Base-by-base conservation (phyloP, 2,329 filamentous ascomycete genomes). In the Fusarium sp. region DNA sequence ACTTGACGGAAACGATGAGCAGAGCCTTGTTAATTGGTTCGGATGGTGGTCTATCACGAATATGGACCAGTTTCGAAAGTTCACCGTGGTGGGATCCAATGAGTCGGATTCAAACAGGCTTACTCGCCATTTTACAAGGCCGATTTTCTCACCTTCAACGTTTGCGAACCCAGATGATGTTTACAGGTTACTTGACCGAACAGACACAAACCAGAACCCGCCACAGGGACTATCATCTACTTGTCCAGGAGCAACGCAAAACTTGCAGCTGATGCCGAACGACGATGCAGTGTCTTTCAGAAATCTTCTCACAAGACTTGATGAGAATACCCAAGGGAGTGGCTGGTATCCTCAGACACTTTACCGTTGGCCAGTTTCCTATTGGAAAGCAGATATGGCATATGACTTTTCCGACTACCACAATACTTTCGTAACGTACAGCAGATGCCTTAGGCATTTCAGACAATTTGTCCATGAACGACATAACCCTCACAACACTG, bases 21-120 rank as follows among this genome's bases (percentile, higher is more conserved):
- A 87, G 67, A 86, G 82, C 53, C 74, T 89, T 26, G 80, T 88
- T 9, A 85, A 87, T 60, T 88, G 84, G 82, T 89, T 88, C 70
- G 85, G 83, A 1, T 83, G 78, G 72, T 89, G 86, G 86, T 77
- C 84, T 1, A 74, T 78, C 29, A 58, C 72, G 52, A 80, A 81
- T 28, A 68, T 85, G 32, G 80, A 86, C 53, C 73, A 74, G 36
- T 85, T 81, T 65, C 80, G 85, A 29, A 81, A 79, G 34, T 88
- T 88, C 63, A 75, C 77, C 15, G 81, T 89, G 3, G 51, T 88
- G 5, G 86, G 85, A 4, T 84, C 84, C 1, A 67, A 67, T 24
- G 45, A 62, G 10, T 48, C 64, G 8, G 58, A 59, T 11, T 15
- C 46, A 13, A 43, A 15, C 12, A 70, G 70, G 29, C 50, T 74